Conservation (phyloP, 805 yeast genomes). For the Zygotorulaspora chibaensis region DNA sequence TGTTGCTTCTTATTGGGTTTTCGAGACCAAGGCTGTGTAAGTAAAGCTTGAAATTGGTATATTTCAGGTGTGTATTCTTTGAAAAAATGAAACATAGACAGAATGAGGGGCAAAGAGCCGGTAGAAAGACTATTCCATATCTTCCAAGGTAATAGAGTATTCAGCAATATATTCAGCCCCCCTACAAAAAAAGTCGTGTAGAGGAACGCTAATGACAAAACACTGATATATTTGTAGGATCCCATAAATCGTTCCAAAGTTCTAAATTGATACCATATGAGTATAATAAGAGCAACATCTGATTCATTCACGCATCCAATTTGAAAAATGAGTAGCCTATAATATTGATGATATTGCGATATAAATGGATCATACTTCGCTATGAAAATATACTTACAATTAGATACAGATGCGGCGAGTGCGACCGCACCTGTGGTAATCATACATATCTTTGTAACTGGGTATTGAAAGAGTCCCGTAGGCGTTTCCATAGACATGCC, state of each 20-base stretch:
- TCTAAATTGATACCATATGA: slow-evolving; percentile 50
- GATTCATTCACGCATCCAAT: slow-evolving; percentile 55
- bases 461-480: slow-evolving; percentile 22
- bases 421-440: slow-evolving; percentile 25
- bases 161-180: slow-evolving; percentile 32
- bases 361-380: slow-evolving; percentile 45
- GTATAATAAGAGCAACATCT: slow-evolving; percentile 45
- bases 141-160: slow-evolving; percentile 34
- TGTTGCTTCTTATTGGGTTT: slow-evolving; percentile 14
- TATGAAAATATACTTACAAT: slow-evolving; percentile 28
- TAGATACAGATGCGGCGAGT: slow-evolving; percentile 26
- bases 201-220: slow-evolving; percentile 41
- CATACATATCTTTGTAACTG: slow-evolving; percentile 30
- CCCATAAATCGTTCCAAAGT: slow-evolving; percentile 57
- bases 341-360: slow-evolving; percentile 51
- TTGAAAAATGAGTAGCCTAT: slow-evolving; percentile 50
- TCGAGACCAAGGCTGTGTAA: slow-evolving; percentile 24
- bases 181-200: slow-evolving; percentile 46
- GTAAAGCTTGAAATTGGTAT: slow-evolving; percentile 39
- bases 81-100: slow-evolving; percentile 40
- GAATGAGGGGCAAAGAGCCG: slow-evolving; percentile 42
- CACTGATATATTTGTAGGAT: slow-evolving; percentile 47
- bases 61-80: slow-evolving; percentile 40
- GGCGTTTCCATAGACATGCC: slow-evolving; percentile 24
- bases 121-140: slow-evolving; percentile 40